Conservation (phyloP, 1,284 basidiomycete species). For the Apiotrichum brassicae region DNA sequence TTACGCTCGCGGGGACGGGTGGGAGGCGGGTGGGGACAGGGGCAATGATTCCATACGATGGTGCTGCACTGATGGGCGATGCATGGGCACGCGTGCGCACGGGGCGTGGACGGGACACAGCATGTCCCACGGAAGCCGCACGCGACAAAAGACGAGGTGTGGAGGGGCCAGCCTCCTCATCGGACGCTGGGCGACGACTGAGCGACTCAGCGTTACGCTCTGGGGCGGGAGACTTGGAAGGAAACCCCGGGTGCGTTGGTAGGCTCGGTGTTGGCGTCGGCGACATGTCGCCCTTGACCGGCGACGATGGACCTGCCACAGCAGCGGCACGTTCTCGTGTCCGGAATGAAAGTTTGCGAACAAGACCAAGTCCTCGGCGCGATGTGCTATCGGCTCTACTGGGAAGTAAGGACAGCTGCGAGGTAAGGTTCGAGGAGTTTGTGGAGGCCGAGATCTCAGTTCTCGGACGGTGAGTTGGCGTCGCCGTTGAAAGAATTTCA, state of each 20-base stretch:
- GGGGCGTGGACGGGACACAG: neutral
- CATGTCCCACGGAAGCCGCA: neutral
- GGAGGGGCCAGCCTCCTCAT: neutral
- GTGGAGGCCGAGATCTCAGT: too few species aligned
- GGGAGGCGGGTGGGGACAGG: neutral
- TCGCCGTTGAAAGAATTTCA: neutral
- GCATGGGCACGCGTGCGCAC: neutral
- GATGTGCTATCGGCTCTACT: neutral
- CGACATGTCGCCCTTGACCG: neutral
- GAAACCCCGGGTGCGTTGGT: too few species aligned
- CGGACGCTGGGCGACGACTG: neutral
- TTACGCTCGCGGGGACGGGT: neutral
- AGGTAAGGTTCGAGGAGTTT: too few species aligned
- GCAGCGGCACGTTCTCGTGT: neutral
- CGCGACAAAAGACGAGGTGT: neutral
- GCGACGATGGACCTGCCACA: neutral
- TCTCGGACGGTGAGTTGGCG: too few species aligned
- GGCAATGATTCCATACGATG: neutral
- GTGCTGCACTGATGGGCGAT: neutral
- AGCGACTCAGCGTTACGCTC: neutral
- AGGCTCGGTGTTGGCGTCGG: neutral
- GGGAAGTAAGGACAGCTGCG: too few species aligned
- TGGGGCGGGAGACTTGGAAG: too few species aligned
- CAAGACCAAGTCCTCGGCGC: constrained; percentile 8
- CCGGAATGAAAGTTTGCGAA: constrained; percentile 12